Evolutionary conservation across 192 early-diverging fungal genomes (phyloP).

Genomic region (Coemansia sp.): DNA sequence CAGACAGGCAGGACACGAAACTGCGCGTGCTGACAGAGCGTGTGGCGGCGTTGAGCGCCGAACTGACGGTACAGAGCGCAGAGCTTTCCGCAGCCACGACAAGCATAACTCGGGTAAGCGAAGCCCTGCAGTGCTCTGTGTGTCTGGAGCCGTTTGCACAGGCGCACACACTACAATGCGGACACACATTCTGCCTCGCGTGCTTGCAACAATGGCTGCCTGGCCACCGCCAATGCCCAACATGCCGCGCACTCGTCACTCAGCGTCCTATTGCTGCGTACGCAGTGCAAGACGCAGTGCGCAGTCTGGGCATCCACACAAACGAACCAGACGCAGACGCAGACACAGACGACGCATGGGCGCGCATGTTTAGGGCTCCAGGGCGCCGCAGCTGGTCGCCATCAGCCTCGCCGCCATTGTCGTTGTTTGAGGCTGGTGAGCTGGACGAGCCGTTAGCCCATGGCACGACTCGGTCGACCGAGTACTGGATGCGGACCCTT

Average conservation of each 20-base stretch:
- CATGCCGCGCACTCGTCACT: conserved; percentile 29
- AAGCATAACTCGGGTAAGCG: conserved; percentile 11
- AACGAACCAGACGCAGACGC: not conserved
- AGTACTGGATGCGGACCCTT: not conserved
- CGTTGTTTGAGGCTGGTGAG: conserved; percentile 9
- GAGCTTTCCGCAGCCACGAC: conserved; percentile 16
- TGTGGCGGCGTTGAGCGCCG: conserved; percentile 20
- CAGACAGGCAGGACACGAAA: not conserved
- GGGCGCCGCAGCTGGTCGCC: not conserved
- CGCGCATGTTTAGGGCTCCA: not conserved
- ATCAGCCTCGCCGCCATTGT: conserved; percentile 14
- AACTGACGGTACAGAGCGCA: conserved; percentile 22
- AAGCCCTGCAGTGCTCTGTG: conserved; percentile 41
- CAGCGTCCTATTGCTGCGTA: conserved; percentile 28
- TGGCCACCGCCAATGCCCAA: conserved; percentile 34
- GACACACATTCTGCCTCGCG: conserved; percentile 45
- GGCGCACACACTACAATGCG: conserved; percentile 45
- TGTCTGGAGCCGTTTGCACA: conserved; percentile 40
- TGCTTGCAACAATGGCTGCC: conserved; percentile 44
- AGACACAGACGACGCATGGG: not conserved
- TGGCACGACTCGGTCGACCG: too few species aligned
- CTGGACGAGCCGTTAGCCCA: not conserved
- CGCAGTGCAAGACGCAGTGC: conserved; percentile 25
- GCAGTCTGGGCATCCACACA: conserved; percentile 7
- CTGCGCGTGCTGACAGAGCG: conserved; percentile 11